These are phyloP conservation scores for Nymphaea thermarum DNA, from an alignment of 164 flowering plant genomes.

Conservation along the genomic window DNA sequence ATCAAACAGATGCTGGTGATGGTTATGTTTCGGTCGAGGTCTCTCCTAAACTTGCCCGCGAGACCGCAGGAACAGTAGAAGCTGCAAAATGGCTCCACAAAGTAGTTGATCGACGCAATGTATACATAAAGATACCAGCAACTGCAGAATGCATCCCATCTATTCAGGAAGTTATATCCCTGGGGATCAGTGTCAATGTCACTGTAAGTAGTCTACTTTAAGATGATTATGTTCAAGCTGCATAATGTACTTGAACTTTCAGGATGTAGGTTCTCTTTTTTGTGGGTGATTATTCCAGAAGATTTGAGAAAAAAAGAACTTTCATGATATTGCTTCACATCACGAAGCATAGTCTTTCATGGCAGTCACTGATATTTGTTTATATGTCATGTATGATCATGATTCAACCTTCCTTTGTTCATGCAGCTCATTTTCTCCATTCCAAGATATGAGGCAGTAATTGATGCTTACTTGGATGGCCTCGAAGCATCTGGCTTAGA, in stretches of 20 bases:
- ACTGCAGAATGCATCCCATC: conserved; percentile 87
- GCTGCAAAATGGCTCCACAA: conserved; percentile 94
- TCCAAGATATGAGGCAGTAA: conserved; percentile 88
- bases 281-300: no score
- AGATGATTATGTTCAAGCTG: no score
- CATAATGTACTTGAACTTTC: no score
- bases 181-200: conserved; percentile 92
- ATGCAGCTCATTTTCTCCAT: conserved; percentile 92
- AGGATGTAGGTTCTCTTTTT: no score
- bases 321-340: no score
- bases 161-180: conserved; percentile 70
- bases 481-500: conserved; percentile 86
- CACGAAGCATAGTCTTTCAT: no score
- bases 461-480: conserved; percentile 97
- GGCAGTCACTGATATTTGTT: no score
- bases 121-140: conserved; percentile 94
- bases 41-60: conserved; percentile 88
- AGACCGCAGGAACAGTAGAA: conserved; percentile 78
- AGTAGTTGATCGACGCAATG: conserved; percentile 74
- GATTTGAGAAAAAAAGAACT: no score
- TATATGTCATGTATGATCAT: no score
- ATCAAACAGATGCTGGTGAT: conserved; percentile 81
- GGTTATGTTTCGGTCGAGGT: conserved; percentile 99
- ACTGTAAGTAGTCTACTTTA: conserved; percentile 52
- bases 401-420: no score